A percentile compares a stretch with the other conserved stretches of the same genome.
Conservation (phyloP, 768 basidiomycete species). For the Mycena kentingensis region DNA sequence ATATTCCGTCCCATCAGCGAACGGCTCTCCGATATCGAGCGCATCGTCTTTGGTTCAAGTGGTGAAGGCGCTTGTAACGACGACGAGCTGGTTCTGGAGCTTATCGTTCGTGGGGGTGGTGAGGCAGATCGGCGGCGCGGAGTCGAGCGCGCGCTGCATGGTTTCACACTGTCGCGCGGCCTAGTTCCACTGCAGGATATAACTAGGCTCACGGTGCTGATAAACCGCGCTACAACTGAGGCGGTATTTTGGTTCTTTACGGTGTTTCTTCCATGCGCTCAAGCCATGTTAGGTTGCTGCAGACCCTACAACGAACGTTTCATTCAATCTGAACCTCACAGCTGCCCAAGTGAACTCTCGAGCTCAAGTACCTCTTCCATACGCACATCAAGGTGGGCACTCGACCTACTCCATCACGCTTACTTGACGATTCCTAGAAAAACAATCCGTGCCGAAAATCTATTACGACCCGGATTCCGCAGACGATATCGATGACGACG, state of each 20-base stretch:
- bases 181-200: conserved; percentile 55
- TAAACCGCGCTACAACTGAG: conserved; percentile 37
- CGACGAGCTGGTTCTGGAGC: conserved; percentile 62
- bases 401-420: background rate
- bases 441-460: conserved; percentile 49
- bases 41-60: conserved; percentile 56
- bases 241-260: conserved; percentile 32
- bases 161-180: conserved; percentile 47
- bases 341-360: conserved; percentile 77
- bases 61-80: conserved; percentile 52
- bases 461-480: conserved; percentile 92
- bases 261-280: background rate
- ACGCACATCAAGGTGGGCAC: conserved; percentile 76
- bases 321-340: conserved; percentile 89
- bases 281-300: conserved; percentile 34
- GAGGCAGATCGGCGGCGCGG: conserved; percentile 50
- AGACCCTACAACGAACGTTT: conserved; percentile 68
- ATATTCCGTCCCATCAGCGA: conserved; percentile 73
- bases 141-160: conserved; percentile 65
- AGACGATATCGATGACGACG: conserved; percentile 93
- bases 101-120: conserved; percentile 51
- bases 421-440: conserved; percentile 17
- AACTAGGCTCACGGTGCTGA: conserved; percentile 51
- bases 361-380: conserved; percentile 85
- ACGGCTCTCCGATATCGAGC: conserved; percentile 58